These are phyloP conservation scores for Agrocybe pediades DNA, from an alignment of 768 basidiomycete species.

Conservation along the genomic window DNA sequence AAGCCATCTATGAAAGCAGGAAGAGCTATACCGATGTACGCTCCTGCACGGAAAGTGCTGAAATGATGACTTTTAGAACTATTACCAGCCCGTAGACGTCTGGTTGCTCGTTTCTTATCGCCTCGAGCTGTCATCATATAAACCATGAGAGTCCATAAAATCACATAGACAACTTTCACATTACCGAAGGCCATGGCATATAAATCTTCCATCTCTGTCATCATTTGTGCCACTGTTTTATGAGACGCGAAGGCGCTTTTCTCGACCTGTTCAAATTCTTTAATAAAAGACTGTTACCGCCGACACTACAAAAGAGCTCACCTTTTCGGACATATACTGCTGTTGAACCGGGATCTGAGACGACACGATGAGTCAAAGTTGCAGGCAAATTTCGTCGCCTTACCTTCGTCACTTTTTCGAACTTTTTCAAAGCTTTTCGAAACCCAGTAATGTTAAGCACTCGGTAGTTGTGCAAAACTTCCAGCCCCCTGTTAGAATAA, in stretches of 20 bases:
- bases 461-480: slow-evolving; percentile 87
- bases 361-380: neutral
- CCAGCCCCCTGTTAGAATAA: slow-evolving; percentile 57
- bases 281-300: neutral
- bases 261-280: slow-evolving; percentile 50
- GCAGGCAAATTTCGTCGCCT: neutral
- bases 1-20: slow-evolving; percentile 70
- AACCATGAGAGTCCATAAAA: neutral
- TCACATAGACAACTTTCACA: slow-evolving; percentile 23
- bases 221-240: slow-evolving; percentile 60
- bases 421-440: slow-evolving; percentile 84
- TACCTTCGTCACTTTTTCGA: slow-evolving; percentile 77
- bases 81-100: slow-evolving; percentile 58
- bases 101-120: slow-evolving; percentile 76
- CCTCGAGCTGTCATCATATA: slow-evolving; percentile 47
- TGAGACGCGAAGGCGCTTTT: slow-evolving; percentile 69
- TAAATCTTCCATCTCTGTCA: slow-evolving; percentile 73
- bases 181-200: slow-evolving; percentile 79
- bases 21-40: slow-evolving; percentile 70
- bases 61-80: slow-evolving; percentile 62
- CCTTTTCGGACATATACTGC: slow-evolving; percentile 82
- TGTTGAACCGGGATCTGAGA: slow-evolving; percentile 75
- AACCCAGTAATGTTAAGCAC: slow-evolving; percentile 92
- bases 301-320: slow-evolving; percentile 22
- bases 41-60: slow-evolving; percentile 74